Conservation (phyloP, 306 rosid species). For the Carpinus fangiana region DNA sequence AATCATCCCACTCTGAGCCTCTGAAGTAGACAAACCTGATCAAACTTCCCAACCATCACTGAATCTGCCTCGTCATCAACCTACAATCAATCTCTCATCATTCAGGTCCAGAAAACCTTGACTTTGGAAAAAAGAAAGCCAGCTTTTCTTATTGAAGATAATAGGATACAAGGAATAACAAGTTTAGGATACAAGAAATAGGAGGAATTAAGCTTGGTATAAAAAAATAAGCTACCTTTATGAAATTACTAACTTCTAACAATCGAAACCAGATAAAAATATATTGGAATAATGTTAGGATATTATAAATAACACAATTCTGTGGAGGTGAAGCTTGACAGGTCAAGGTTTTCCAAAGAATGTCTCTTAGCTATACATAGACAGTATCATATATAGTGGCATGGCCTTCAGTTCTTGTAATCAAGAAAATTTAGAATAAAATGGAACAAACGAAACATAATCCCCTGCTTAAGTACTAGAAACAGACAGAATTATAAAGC, state of each 20-base stretch:
- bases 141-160: conserved; percentile 5
- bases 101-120: conserved; percentile 7
- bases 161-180: not conserved
- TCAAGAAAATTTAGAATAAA: not conserved
- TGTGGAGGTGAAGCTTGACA: not conserved
- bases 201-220: not conserved
- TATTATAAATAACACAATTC: not conserved
- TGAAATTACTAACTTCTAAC: not conserved
- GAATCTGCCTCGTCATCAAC: conserved; percentile 59
- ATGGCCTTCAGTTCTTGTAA: not conserved
- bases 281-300: not conserved
- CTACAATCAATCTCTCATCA: conserved; percentile 38
- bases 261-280: not conserved
- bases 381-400: not conserved
- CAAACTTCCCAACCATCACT: conserved; percentile 24
- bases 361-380: not conserved
- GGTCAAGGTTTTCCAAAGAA: not conserved
- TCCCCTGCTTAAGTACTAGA: not conserved
- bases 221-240: not conserved
- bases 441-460: not conserved
- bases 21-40: conserved; percentile 35
- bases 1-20: not conserved
- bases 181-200: not conserved
- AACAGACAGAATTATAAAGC: not conserved
- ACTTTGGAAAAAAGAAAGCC: conserved; percentile 5